phyloP scores from a whole-genome alignment of 1,139 yeast species.

The Taphrina deformans region DNA sequence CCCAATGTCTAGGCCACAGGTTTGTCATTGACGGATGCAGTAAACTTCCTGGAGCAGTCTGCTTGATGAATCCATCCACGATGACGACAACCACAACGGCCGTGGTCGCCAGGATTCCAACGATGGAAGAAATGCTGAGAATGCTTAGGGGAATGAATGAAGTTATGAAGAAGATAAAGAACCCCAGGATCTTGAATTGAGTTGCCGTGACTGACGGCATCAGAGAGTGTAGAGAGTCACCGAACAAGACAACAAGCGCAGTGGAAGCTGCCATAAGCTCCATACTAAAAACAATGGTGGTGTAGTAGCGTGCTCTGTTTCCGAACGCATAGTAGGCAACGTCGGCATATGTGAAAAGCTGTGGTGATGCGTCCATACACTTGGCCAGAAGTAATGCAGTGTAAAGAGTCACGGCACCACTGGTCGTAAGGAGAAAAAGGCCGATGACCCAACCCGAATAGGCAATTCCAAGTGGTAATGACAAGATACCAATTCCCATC shows the following conservation, averaged over 20 bases:
- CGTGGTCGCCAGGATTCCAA: constrained; percentile 73
- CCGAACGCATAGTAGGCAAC: constrained; percentile 77
- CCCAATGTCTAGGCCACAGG: constrained; percentile 54
- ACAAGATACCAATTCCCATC: constrained; percentile 81
- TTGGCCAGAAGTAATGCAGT: constrained; percentile 68
- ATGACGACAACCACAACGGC: constrained; percentile 61
- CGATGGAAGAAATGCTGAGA: constrained; percentile 67
- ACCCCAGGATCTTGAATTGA: constrained; percentile 59
- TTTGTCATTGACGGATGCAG: constrained; percentile 55
- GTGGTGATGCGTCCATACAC: constrained; percentile 70
- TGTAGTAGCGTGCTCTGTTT: constrained; percentile 58
- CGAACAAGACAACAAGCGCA: constrained; percentile 71
- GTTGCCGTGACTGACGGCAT: constrained; percentile 55
- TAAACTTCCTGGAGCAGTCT: constrained; percentile 65
- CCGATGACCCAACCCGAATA: constrained; percentile 83
- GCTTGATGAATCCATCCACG: constrained; percentile 61
- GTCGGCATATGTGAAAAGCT: constrained; percentile 86
- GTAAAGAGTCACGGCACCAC: constrained; percentile 54
- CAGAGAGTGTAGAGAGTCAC: constrained; percentile 75
- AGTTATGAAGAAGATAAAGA: constrained; percentile 62
- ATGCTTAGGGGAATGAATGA: constrained; percentile 70
- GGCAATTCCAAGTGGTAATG: constrained; percentile 76
- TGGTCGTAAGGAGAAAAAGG: constrained; percentile 40
- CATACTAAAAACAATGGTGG: constrained; percentile 68
- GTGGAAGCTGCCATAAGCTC: constrained; percentile 76